These are phyloP conservation scores for Tulasnella sp. DNA, from an alignment of 768 basidiomycete genomes.

Conservation along the genomic window DNA sequence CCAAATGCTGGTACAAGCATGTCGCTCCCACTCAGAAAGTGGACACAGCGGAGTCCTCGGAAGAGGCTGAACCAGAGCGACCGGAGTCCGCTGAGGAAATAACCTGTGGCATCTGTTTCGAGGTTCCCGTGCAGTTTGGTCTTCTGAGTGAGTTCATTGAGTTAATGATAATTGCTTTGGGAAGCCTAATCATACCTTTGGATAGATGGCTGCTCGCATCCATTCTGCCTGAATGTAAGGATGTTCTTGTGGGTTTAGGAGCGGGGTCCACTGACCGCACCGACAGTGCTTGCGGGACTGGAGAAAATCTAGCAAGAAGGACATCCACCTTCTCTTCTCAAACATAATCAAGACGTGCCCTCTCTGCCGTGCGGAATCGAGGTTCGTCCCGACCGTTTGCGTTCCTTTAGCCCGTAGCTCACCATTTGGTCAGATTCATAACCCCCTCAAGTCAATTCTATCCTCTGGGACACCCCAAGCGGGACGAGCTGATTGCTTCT, in stretches of 20 bases:
- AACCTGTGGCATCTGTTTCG: slow-evolving; percentile 29
- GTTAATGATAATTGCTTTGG: too few species aligned
- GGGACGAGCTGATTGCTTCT: slow-evolving; percentile 18
- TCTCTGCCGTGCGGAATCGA: slow-evolving; percentile 23
- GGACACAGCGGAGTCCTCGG: neutral
- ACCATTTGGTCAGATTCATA: neutral
- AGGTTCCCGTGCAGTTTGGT: slow-evolving; percentile 22
- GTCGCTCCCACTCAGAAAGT: neutral
- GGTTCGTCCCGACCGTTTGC: neutral
- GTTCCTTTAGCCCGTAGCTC: neutral
- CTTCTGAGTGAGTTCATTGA: slow-evolving; percentile 24
- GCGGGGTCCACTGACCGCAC: neutral
- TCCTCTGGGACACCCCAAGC: slow-evolving; percentile 22
- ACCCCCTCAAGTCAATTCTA: slow-evolving; percentile 29
- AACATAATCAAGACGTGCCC: slow-evolving; percentile 29
- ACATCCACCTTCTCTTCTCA: slow-evolving; percentile 5
- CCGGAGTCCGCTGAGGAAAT: neutral
- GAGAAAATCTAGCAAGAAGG: slow-evolving; percentile 23
- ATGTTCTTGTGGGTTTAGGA: neutral
- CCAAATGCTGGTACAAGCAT: slow-evolving; percentile 29
- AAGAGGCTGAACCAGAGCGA: slow-evolving; percentile 10
- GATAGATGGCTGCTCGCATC: slow-evolving; percentile 29
- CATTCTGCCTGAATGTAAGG: slow-evolving; percentile 27
- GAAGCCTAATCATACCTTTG: neutral
- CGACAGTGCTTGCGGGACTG: slow-evolving; percentile 26